phyloP scores from a whole-genome alignment of 164 flowering plant species.

The Dillenia suffruticosa region DNA sequence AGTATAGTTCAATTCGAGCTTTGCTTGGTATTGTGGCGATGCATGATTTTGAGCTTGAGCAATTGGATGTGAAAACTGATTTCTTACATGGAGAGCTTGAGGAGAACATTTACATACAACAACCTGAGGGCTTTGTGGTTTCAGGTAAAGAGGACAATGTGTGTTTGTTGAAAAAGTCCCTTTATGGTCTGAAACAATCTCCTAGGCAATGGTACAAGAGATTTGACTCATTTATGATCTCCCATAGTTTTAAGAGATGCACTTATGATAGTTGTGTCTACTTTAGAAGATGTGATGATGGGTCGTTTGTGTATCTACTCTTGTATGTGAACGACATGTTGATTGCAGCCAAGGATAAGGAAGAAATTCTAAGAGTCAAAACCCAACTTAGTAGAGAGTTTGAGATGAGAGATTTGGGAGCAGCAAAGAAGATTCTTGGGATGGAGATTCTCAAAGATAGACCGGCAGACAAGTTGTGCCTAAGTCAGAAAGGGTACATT shows the following conservation, averaged over 20 bases:
- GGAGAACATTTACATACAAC: background rate
- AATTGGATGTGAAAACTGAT: constrained; percentile 1
- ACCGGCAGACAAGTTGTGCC: too few relatives aligned
- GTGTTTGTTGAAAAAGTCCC: constrained; percentile 1
- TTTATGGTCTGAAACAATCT: constrained; percentile 7
- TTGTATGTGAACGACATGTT: too few relatives aligned
- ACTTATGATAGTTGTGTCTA: too few relatives aligned
- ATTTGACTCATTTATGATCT: background rate
- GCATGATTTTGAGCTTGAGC: constrained; percentile 3
- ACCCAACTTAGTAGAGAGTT: background rate
- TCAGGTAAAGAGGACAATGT: constrained; percentile 2
- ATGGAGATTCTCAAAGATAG: background rate
- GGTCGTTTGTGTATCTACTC: too few relatives aligned
- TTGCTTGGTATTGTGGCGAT: constrained; percentile 1
- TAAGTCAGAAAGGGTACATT: too few relatives aligned
- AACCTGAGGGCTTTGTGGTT: constrained; percentile 4
- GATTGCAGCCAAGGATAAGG: too few relatives aligned
- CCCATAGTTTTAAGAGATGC: too few relatives aligned
- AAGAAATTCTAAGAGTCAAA: too few relatives aligned
- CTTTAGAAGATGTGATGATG: too few relatives aligned
- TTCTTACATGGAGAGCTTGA: constrained; percentile 5
- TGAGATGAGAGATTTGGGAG: background rate
- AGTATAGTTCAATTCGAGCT: constrained; percentile 5
- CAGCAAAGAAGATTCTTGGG: too few relatives aligned
- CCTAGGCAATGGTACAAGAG: background rate